Conservation (phyloP, 2,329 filamentous ascomycete species). For the Talaromyces islandicus region DNA sequence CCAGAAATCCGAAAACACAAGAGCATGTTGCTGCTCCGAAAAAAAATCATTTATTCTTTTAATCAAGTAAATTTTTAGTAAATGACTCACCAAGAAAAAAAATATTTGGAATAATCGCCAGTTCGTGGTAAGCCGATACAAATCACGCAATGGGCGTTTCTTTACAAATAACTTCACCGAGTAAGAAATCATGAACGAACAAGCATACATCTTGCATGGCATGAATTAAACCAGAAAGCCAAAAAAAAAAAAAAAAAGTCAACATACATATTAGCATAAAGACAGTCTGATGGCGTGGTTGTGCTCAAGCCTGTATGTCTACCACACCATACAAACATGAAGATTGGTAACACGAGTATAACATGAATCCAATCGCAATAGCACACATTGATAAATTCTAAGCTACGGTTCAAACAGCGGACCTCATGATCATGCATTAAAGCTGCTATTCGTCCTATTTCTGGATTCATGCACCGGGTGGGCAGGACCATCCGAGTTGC, state of each 20-base stretch:
- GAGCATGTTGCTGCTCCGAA: background rate
- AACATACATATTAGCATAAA: background rate
- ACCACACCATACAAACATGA: background rate
- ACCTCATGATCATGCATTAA: background rate
- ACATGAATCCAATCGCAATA: background rate
- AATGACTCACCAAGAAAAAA: background rate
- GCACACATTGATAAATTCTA: background rate
- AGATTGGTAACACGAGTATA: background rate
- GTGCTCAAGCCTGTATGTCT: background rate
- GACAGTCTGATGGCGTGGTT: background rate
- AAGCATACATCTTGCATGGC: background rate
- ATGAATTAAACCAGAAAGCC: background rate
- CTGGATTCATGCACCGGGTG: background rate
- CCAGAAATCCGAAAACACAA: background rate
- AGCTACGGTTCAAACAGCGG: background rate
- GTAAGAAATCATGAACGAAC: background rate
- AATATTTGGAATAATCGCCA: background rate
- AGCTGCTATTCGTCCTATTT: background rate
- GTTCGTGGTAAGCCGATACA: background rate
- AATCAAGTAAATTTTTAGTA: background rate
- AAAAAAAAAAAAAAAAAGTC: background rate
- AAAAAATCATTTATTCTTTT: background rate
- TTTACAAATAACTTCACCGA: background rate
- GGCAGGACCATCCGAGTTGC: background rate
- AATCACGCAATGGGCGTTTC: background rate